phyloP scores from a whole-genome alignment of 2,329 filamentous ascomycete species.

The Colletotrichum trifolii region DNA sequence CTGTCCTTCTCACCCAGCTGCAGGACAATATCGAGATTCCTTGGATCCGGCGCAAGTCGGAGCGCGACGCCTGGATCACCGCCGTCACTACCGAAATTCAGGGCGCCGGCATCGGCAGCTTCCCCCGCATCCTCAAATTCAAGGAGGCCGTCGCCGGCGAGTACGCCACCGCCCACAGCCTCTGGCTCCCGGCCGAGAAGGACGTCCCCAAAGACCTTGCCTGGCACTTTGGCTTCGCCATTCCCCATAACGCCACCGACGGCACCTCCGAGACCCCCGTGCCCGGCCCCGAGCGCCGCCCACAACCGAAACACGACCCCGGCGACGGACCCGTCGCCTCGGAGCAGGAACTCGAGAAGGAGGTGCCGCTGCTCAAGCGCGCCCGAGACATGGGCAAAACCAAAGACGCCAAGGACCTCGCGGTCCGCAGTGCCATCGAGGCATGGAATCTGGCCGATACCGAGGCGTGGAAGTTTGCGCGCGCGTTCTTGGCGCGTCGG shows the following conservation, averaged over 20 bases:
- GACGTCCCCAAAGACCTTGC: constrained; percentile 77
- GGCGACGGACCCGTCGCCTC: constrained; percentile 62
- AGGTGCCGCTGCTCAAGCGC: constrained; percentile 62
- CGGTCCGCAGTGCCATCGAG: constrained; percentile 66
- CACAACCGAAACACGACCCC: constrained; percentile 59
- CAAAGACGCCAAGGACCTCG: constrained; percentile 55
- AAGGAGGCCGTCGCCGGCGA: constrained; percentile 85
- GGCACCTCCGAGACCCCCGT: constrained; percentile 68
- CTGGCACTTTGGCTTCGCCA: constrained; percentile 88
- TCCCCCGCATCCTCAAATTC: constrained; percentile 75
- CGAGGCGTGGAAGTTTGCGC: constrained; percentile 80
- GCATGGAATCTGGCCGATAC: constrained; percentile 78
- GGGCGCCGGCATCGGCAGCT: constrained; percentile 70
- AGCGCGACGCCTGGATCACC: constrained; percentile 82
- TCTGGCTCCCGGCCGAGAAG: constrained; percentile 84
- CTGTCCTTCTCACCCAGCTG: constrained; percentile 74
- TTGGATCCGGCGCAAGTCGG: constrained; percentile 74
- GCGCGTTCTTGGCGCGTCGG: constrained; percentile 73
- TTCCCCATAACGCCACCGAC: constrained; percentile 69
- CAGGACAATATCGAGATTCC: constrained; percentile 69
- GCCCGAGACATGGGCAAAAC: constrained; percentile 58
- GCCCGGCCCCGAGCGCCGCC: constrained; percentile 66
- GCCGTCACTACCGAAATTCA: constrained; percentile 77
- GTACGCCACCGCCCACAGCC: constrained; percentile 69
- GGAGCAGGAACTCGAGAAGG: constrained; percentile 63